Conservation (phyloP, 495 filamentous ascomycete genomes). For the Penicillium silybi region DNA sequence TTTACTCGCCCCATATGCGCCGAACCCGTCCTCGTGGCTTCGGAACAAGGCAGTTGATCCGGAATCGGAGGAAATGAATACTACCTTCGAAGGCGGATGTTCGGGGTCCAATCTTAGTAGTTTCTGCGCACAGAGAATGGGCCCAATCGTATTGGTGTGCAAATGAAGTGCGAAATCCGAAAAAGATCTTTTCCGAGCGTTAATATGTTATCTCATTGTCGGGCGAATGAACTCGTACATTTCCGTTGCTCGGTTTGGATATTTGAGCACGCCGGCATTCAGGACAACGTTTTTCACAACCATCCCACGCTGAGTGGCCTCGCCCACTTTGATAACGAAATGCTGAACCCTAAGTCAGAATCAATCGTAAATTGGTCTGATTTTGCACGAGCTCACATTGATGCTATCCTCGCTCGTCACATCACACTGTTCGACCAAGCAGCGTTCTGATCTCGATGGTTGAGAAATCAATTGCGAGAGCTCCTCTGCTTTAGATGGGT, state of each 20-base stretch:
- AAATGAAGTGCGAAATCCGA: slow-evolving; percentile 47
- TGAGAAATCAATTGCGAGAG: slow-evolving; percentile 33
- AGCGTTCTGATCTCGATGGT: slow-evolving; percentile 32
- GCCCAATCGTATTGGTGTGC: slow-evolving; percentile 55
- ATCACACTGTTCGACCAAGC: slow-evolving; percentile 49
- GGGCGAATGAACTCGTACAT: slow-evolving; percentile 26
- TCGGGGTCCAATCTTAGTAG: slow-evolving; percentile 34
- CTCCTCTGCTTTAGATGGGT: slow-evolving; percentile 27
- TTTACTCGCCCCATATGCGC: slow-evolving; percentile 55
- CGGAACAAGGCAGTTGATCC: slow-evolving; percentile 44
- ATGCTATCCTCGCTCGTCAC: slow-evolving; percentile 50
- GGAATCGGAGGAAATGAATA: slow-evolving; percentile 53
- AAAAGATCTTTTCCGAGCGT: slow-evolving; percentile 6
- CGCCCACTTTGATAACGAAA: not conserved
- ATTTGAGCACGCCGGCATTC: slow-evolving; percentile 55
- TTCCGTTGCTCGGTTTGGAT: slow-evolving; percentile 55
- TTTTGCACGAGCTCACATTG: slow-evolving; percentile 27
- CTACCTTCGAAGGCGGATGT: slow-evolving; percentile 40
- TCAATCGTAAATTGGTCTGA: not conserved
- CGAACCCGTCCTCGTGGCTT: slow-evolving; percentile 56
- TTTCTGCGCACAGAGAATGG: slow-evolving; percentile 52
- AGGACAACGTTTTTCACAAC: slow-evolving; percentile 48
- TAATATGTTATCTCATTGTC: not conserved
- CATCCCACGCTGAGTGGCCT: not conserved
- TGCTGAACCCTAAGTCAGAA: not conserved